Percentiles rank a stretch among this genome's conserved stretches.
phyloP scores from a whole-genome alignment of 2,329 filamentous ascomycete species.

The Alternaria conjuncta region DNA sequence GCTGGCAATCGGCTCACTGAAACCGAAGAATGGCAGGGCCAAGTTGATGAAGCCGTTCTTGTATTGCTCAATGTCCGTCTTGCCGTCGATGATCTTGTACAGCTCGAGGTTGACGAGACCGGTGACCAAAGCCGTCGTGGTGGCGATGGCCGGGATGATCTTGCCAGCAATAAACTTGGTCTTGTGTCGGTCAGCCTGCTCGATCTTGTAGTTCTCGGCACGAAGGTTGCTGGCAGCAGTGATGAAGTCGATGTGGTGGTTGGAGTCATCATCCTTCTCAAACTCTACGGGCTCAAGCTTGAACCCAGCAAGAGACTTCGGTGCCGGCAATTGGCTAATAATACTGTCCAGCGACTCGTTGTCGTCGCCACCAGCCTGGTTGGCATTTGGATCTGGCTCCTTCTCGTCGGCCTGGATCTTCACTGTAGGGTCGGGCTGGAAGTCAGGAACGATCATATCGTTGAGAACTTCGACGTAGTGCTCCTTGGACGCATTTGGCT shows the following conservation, averaged over 20 bases:
- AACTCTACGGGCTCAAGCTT: conserved; percentile 93
- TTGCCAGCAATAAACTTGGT: conserved; percentile 99
- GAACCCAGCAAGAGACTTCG: conserved; percentile 84
- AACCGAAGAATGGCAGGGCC: conserved; percentile 95
- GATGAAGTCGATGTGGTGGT: conserved; percentile 99
- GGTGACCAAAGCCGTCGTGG: conserved; percentile 93
- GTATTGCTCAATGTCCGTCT: conserved; percentile 96
- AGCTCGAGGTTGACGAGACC: conserved; percentile 91
- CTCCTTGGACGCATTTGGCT: conserved; percentile 74
- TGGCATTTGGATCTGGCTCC: conserved; percentile 89
- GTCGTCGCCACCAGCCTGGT: conserved; percentile 69
- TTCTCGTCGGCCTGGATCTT: conserved; percentile 97
- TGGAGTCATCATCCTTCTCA: conserved; percentile 97
- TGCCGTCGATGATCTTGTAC: conserved; percentile 96
- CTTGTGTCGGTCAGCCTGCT: conserved; percentile 90
- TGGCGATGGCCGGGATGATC: conserved; percentile 98
- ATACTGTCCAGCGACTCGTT: conserved; percentile 77
- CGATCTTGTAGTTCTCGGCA: conserved; percentile 97
- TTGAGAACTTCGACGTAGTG: conserved; percentile 83
- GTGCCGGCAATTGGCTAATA: conserved; percentile 73
- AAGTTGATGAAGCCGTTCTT: conserved; percentile 99
- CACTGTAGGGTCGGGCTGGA: conserved; percentile 84
- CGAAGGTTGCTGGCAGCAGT: conserved; percentile 95
- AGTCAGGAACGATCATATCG: conserved; percentile 94
- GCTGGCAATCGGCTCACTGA: conserved; percentile 94